Base-by-base conservation (phyloP, 495 filamentous ascomycete genomes). In the Aspergillus homomorphus region DNA sequence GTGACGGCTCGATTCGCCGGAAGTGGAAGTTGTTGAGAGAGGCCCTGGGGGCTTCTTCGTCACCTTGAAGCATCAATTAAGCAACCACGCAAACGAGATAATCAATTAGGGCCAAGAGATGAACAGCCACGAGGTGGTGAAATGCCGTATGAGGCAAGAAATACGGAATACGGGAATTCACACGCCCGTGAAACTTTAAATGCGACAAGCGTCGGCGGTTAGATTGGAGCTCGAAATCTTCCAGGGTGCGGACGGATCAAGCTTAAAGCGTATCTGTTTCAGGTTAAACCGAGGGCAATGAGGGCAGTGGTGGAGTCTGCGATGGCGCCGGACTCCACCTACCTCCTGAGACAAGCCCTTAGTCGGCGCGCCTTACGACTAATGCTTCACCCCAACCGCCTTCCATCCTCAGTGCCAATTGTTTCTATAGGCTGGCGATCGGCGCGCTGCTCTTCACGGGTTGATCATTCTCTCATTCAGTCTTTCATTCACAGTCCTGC, bases 261-360 rank as follows among this genome's bases (percentile, higher is more conserved):
- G 33, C 33, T 38, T 38, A 38, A 38, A 10, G 33, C 33, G 6
- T n/a, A 26, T 50, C 15, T 23, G 46, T 50, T 50, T 50, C 46
- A 50, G 16, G 9, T 26, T 28, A 24, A 51, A 51, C 30, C 48
- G 28, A 51, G 48, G 24, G 26, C 4, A 28, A 9, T 28, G 7
- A 38, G 33, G 33, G 33, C 33, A 38, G 33, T 14, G 33, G 33
- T 24, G 48, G 48, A 16, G 48, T 4, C 48, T 6, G n/a, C 23
- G 12, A 15, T 18, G 23, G 4, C 8, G 22, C 14, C 24, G 15
- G 48, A 18, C 22, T 51, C 48, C 48, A 51, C 48, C 15, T 18
- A n/a, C 15, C 48, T 28, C 48, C 48, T 51, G 48, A 51, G 16
- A 28, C 48, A 51, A 51, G 12, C 33, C 33, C 10, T 38, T 38